Percentiles rank a stretch among this genome's conserved stretches.
Conservation (phyloP, 2,329 filamentous ascomycete species). For the Helminthosporium solani region DNA sequence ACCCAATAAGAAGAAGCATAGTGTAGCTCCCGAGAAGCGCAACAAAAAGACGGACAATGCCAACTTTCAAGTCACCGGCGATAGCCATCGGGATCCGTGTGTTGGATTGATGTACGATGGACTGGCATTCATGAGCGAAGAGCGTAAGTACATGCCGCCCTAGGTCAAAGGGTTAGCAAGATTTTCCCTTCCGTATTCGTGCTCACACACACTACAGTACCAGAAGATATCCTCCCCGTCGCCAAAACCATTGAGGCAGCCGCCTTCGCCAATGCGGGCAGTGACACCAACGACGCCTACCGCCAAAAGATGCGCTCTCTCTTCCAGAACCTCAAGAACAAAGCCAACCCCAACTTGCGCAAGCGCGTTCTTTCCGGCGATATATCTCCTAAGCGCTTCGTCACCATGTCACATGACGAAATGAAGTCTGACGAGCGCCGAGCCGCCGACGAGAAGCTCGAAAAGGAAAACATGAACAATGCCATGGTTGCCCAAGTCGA, state of each 20-base stretch:
- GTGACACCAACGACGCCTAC: conserved; percentile 72
- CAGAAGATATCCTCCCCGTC: conserved; percentile 66
- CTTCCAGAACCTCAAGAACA: conserved; percentile 93
- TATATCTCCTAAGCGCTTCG: conserved; percentile 71
- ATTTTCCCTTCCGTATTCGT: conserved; percentile 9
- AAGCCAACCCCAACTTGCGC: conserved; percentile 77
- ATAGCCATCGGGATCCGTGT: conserved; percentile 75
- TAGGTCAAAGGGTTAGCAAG: not conserved
- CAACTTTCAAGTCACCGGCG: conserved; percentile 72
- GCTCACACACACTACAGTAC: conserved; percentile 33
- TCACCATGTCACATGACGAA: conserved; percentile 85
- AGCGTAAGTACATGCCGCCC: conserved; percentile 37
- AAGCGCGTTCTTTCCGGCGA: conserved; percentile 72
- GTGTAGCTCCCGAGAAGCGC: conserved; percentile 70
- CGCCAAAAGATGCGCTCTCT: conserved; percentile 86
- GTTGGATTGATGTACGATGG: conserved; percentile 94
- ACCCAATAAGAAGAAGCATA: conserved; percentile 56
- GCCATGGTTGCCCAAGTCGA: conserved; percentile 91
- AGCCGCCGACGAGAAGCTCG: conserved; percentile 71
- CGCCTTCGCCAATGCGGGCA: conserved; percentile 68
- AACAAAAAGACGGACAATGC: conserved; percentile 80
- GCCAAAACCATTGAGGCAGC: conserved; percentile 75
- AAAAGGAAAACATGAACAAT: conserved; percentile 94
- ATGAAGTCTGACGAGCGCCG: conserved; percentile 84
- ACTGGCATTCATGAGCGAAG: conserved; percentile 68